Conservation (phyloP, 2,329 filamentous ascomycete species). For the Ustulina deusta region DNA sequence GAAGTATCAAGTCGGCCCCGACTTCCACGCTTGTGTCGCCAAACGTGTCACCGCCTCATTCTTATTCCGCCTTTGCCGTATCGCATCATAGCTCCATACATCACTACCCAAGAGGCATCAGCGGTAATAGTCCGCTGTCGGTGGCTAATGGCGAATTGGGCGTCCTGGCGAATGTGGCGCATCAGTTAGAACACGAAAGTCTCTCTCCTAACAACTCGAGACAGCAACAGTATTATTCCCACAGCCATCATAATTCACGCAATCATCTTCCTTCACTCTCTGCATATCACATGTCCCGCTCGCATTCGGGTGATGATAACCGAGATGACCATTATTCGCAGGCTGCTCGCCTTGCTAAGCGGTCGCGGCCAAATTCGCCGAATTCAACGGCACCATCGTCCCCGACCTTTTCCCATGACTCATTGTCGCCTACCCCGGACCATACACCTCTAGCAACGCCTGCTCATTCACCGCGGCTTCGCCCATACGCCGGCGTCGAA, state of each 20-base stretch:
- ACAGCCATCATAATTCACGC: slow-evolving; percentile 62
- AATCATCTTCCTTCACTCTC: slow-evolving; percentile 80
- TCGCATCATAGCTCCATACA: slow-evolving; percentile 59
- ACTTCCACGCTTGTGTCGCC: slow-evolving; percentile 89
- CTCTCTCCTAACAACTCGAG: slow-evolving; percentile 58
- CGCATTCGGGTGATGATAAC: slow-evolving; percentile 83
- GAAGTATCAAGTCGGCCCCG: slow-evolving; percentile 88
- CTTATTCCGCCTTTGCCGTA: slow-evolving; percentile 78
- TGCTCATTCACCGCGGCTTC: slow-evolving; percentile 90
- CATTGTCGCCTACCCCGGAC: slow-evolving; percentile 92
- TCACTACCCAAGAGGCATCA: slow-evolving; percentile 60
- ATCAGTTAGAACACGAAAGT: slow-evolving; percentile 71
- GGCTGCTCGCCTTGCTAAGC: slow-evolving; percentile 79
- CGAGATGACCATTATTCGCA: slow-evolving; percentile 81
- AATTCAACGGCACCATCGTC: slow-evolving; percentile 96
- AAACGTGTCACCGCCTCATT: slow-evolving; percentile 94
- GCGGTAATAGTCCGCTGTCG: slow-evolving; percentile 56
- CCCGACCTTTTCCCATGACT: slow-evolving; percentile 96
- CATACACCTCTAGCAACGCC: slow-evolving; percentile 98
- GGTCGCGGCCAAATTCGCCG: slow-evolving; percentile 91
- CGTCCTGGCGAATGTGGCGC: slow-evolving; percentile 70
- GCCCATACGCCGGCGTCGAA: slow-evolving; percentile 83
- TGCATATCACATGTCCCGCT: slow-evolving; percentile 93
- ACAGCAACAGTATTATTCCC: slow-evolving; percentile 67
- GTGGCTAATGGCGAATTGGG: slow-evolving; percentile 64